A percentile compares a stretch with the other conserved stretches of the same genome.
Evolutionary conservation across 768 basidiomycete genomes (phyloP).

Genomic region (Multifurca ochricompacta): DNA sequence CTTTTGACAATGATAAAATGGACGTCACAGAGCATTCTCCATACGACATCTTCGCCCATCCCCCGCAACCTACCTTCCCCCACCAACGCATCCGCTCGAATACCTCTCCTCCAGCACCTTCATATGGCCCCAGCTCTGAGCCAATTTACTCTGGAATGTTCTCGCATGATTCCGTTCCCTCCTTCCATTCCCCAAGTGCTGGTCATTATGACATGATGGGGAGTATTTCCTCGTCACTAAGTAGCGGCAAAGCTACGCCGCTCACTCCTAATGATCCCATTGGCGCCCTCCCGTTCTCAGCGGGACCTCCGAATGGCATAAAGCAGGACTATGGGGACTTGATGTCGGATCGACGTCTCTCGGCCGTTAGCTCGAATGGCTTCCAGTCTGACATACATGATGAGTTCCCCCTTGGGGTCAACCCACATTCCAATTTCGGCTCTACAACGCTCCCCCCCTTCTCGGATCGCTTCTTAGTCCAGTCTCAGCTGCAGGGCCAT

Average conservation of each 20-base stretch:
- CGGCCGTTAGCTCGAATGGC: slow-evolving; percentile 35
- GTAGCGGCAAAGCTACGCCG: slow-evolving; percentile 67
- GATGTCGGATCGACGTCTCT: slow-evolving; percentile 50
- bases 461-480: slow-evolving; percentile 50
- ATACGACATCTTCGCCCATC: slow-evolving; percentile 58
- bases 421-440: slow-evolving; percentile 38
- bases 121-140: slow-evolving; percentile 48
- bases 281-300: slow-evolving; percentile 46
- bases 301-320: slow-evolving; percentile 30
- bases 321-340: slow-evolving; percentile 56
- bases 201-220: slow-evolving; percentile 60
- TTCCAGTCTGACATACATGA: slow-evolving; percentile 58
- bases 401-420: slow-evolving; percentile 47
- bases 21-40: slow-evolving; percentile 48
- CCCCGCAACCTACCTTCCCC: slow-evolving; percentile 34
- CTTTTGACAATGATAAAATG: slow-evolving; percentile 47
- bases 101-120: slow-evolving; percentile 58
- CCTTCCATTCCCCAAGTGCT: slow-evolving; percentile 45
- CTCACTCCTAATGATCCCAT: slow-evolving; percentile 63
- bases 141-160: slow-evolving; percentile 49
- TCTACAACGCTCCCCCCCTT: slow-evolving; percentile 37
- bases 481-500: slow-evolving; percentile 47
- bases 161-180: slow-evolving; percentile 52
- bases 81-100: slow-evolving; percentile 63
- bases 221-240: slow-evolving; percentile 55